A percentile compares a stretch with the other conserved stretches of the same genome.
Conservation (phyloP, 768 basidiomycete species). For the Ramaria rubella region DNA sequence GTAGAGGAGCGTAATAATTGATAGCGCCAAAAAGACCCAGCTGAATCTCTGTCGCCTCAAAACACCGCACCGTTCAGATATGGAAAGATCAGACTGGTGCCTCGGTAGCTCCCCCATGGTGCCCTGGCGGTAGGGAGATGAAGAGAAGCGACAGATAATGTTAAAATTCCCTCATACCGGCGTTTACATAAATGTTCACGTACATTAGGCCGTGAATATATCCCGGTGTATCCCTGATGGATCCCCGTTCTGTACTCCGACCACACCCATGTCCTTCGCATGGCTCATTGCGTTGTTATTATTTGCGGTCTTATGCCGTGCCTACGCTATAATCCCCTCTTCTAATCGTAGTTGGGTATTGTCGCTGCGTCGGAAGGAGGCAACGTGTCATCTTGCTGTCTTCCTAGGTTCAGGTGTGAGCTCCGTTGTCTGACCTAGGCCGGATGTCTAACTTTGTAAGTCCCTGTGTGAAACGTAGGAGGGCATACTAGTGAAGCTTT, state of each 20-base stretch:
- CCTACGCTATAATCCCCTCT: background rate
- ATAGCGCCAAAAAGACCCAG: background rate
- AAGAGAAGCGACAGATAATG: no score
- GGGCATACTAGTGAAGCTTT: constrained; percentile 92
- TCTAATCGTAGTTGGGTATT: background rate
- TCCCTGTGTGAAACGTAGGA: constrained; percentile 42
- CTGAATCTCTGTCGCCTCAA: background rate
- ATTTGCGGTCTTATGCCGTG: background rate
- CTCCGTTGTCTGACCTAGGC: constrained; percentile 1
- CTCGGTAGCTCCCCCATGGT: background rate
- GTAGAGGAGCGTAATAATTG: background rate
- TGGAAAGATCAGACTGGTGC: background rate
- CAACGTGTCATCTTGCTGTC: constrained; percentile 56
- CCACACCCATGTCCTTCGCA: background rate
- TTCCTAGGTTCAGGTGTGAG: constrained; percentile 87
- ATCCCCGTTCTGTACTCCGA: no score
- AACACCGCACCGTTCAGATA: background rate
- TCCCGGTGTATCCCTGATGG: no score
- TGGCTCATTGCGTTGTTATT: background rate
- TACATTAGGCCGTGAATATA: no score
- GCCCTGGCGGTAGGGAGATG: background rate
- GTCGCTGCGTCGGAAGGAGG: no score
- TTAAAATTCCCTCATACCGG: no score
- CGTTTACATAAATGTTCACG: no score
- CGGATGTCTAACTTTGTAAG: background rate